Evolutionary conservation across 2,329 filamentous ascomycete genomes (phyloP), one percentile per base, ranked within the genome.

Genomic region (Aspergillus ibericus): DNA sequence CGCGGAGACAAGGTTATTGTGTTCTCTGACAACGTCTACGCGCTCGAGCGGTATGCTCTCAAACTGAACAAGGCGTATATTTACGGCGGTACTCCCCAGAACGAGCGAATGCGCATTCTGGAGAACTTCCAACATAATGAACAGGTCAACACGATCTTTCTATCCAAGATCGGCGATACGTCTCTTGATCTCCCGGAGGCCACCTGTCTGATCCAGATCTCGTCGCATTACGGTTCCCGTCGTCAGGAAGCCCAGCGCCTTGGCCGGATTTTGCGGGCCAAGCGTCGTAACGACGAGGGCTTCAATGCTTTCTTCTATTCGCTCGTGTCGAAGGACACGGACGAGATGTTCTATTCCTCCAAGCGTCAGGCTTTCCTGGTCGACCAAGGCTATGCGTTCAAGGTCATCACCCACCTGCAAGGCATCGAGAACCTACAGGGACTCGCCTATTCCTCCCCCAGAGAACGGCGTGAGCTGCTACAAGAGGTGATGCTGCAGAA

Each of bases 261-360:
- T 0, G 95, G 95, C 3, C 89, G 95, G 53, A 98, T 99, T 68
- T 85, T 99, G 3, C 86, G 95, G 77, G 95, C 95, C 13, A 99
- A 99, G 78, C 87, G 95, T 16, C 85, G 95, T 72, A 98, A 97
- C 68, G 95, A 99, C 67, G 95, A 98, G 74, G 95, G 95, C 7
- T 99, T 99, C 77, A 99, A 99, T 72, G 95, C 95, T 0, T 99
- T 98, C 76, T 99, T 99, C 80, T 99, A 99, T 78, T 96, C 92
- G 0, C 84, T 99, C 0, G 95, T 99, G 3, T 96, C 91, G 5
- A 98, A 98, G 74, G 95, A 99, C 72, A 99, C 95, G 0, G 89
- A 93, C 61, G 95, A 99, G 75, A 98, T 99, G 93, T 95, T 88
- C 72, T 99, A 96, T 75, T 97, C 93, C 0, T 93, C 92, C 4